Evolutionary conservation across 768 basidiomycete genomes (phyloP), one percentile per base, ranked within the genome.

Genomic region (Collybia sordida): DNA sequence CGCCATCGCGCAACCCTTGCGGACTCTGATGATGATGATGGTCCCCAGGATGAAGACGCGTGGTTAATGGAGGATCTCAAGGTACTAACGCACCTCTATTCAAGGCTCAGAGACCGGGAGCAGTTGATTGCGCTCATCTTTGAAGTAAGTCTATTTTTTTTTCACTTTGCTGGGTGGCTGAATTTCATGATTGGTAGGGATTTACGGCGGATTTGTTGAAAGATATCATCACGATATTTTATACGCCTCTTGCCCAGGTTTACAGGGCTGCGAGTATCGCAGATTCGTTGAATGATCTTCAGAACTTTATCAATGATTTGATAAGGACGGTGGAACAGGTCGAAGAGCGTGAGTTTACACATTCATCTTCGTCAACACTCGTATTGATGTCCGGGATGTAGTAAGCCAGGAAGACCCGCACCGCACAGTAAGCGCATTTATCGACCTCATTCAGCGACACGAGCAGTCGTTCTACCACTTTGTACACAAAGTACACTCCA

Each of bases 221-320:
- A 68, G 97, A 99, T 65, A 98, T 99, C 52, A 93, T 99, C 59
- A 98, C 97, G 17, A 98, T 99, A 51, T 99, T 99, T 69, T 99
- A 99, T 67, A 72, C 94, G 0, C 97, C 97, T 2, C 73, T 99
- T 21, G 97, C 97, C 2, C 92, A 96, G 62, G 97, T 98, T 1
- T 99, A 98, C 71, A 85, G 90, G 59, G 97, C 97, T 8, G 97
- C 97, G 4, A 97, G 90, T 64, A 98, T 99, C 47, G 88, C 90
- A 9, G 96, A 98, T 64, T 98, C 95, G 1, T 64, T 99, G 0
- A 75, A 83, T 24, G 97, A 98, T 64, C 60, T 98, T 42, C 97
- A 98, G 68, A 91, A 78, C 58, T 99, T 99, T 62, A 79, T 98
- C 59, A 95, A 88, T 55, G 97, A 99, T 64, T 79, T 99, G 49